phyloP scores from a whole-genome alignment of 139 green algal genomes.

The Chlorokybus atmophyticus region DNA sequence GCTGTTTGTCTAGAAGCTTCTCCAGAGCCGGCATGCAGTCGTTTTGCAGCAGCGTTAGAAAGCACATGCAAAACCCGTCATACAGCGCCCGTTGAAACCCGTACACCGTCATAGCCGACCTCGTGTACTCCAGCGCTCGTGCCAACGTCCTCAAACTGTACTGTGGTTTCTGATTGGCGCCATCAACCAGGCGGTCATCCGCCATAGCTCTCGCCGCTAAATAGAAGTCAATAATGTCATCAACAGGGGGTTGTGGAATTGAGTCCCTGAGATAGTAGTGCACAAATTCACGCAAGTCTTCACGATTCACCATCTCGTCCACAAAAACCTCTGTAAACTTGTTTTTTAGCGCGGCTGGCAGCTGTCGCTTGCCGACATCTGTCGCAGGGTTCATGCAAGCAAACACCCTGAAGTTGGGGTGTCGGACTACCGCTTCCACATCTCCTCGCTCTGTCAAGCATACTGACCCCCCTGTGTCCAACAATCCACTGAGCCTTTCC shows the following conservation, averaged over 20 bases:
- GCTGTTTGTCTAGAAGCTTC: conserved; percentile 44
- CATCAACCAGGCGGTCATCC: conserved; percentile 49
- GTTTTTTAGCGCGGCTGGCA: conserved; percentile 66
- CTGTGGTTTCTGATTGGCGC: conserved; percentile 63
- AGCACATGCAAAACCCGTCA: conserved; percentile 88
- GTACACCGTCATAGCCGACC: conserved; percentile 52
- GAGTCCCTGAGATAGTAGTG: conserved; percentile 49
- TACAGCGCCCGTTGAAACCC: conserved; percentile 74
- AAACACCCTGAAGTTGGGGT: conserved; percentile 85
- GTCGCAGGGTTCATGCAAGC: conserved; percentile 97
- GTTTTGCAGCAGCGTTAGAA: conserved; percentile 62
- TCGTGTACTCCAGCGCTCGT: conserved; percentile 76
- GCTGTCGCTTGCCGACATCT: conserved; percentile 83
- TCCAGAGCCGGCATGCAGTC: conserved; percentile 38
- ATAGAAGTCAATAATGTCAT: conserved; percentile 87
- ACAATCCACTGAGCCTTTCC: conserved; percentile 53
- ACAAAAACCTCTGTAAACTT: conserved; percentile 93
- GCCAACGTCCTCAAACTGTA: conserved; percentile 90
- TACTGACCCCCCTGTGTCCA: conserved; percentile 55
- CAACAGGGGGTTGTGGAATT: conserved; percentile 39
- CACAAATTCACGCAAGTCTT: conserved; percentile 72
- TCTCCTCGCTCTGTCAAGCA: conserved; percentile 76
- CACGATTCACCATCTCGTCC: conserved; percentile 50
- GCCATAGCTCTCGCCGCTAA: conserved; percentile 57
- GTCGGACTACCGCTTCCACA: conserved; percentile 42